Evolutionary conservation across 805 yeast genomes (phyloP).

Genomic region (Sungouiozyma ichnusensis): DNA sequence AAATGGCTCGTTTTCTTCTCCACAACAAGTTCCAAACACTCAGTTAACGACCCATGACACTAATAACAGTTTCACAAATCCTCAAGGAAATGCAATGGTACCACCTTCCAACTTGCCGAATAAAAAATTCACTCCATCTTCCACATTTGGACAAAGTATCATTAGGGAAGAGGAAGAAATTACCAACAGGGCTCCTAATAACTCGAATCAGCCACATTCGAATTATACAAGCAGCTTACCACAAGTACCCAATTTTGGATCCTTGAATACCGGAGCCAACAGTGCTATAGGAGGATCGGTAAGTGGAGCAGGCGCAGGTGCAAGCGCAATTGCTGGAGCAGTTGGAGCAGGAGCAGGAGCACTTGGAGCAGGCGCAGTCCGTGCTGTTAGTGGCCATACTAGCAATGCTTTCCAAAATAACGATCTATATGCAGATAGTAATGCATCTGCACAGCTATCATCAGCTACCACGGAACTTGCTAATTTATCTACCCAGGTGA

Average conservation of each 20-base stretch:
- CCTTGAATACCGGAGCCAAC: conserved; percentile 7
- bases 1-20: conserved; percentile 42
- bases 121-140: conserved; percentile 61
- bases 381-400: conserved; percentile 12
- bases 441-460: conserved; percentile 56
- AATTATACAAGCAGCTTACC: conserved; percentile 36
- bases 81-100: background rate
- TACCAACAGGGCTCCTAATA: conserved; percentile 21
- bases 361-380: conserved; percentile 4
- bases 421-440: conserved; percentile 50
- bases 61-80: conserved; percentile 5
- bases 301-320: conserved; percentile 1
- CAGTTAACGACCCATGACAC: conserved; percentile 8
- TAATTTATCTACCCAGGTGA: conserved; percentile 74
- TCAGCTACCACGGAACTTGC: conserved; percentile 80
- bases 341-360: conserved; percentile 3
- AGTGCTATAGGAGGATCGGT: conserved; percentile 2
- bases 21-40: conserved; percentile 12
- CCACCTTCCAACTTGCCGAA: conserved; percentile 21
- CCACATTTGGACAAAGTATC: conserved; percentile 75
- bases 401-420: conserved; percentile 25
- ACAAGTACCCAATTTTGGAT: conserved; percentile 26
- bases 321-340: conserved; percentile 8
- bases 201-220: conserved; percentile 14
- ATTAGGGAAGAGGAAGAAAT: conserved; percentile 27